Conservation (phyloP, 1,139 yeast genomes). For the Kluyveromyces marxianus region DNA sequence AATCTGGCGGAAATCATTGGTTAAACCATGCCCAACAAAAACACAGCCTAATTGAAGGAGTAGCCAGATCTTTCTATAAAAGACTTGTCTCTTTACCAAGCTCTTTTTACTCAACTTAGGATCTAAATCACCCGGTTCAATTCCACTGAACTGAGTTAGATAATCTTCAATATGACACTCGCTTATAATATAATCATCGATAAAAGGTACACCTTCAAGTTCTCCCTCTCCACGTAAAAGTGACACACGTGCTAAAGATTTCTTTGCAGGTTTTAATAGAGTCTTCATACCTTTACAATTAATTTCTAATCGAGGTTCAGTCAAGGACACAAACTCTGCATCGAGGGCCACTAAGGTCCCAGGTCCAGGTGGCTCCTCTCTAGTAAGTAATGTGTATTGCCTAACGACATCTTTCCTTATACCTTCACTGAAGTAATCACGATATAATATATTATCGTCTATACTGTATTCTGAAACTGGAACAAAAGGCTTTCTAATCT, state of each 20-base stretch:
- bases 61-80: conserved; percentile 85
- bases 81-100: conserved; percentile 73
- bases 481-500: conserved; percentile 31
- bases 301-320: conserved; percentile 75
- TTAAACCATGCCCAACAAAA: conserved; percentile 91
- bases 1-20: conserved; percentile 87
- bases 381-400: conserved; percentile 60
- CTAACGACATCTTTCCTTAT: conserved; percentile 50
- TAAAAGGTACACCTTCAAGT: conserved; percentile 67
- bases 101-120: conserved; percentile 58
- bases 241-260: conserved; percentile 83
- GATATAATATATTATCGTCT: conserved; percentile 59
- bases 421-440: conserved; percentile 71
- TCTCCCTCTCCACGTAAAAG: conserved; percentile 73
- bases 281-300: conserved; percentile 61
- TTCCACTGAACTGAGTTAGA: conserved; percentile 85
- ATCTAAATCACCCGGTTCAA: conserved; percentile 84
- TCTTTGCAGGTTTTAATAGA: conserved; percentile 64
- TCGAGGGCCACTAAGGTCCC: conserved; percentile 87
- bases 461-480: conserved; percentile 37
- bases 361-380: conserved; percentile 60
- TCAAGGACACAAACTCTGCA: conserved; percentile 87
- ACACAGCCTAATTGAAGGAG: conserved; percentile 80
- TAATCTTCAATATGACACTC: conserved; percentile 71
- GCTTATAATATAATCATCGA: conserved; percentile 87